These are phyloP conservation scores for Nemania serpens DNA, from an alignment of 2,329 filamentous ascomycete genomes.

Conservation along the genomic window DNA sequence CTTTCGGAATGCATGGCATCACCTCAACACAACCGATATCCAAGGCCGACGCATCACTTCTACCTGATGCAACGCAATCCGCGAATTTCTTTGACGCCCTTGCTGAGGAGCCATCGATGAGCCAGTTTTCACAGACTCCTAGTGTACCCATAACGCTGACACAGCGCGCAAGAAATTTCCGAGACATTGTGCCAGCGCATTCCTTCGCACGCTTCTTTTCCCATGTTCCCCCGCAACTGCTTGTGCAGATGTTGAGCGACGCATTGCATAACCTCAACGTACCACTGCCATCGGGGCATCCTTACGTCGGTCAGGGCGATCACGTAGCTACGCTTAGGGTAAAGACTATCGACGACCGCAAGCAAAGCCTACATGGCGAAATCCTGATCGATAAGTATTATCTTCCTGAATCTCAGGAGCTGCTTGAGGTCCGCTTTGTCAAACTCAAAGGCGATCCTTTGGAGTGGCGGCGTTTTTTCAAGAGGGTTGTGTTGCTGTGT, in stretches of 20 bases:
- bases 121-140: conserved; percentile 81
- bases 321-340: conserved; percentile 70
- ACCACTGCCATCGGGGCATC: conserved; percentile 61
- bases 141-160: conserved; percentile 83
- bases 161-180: conserved; percentile 85
- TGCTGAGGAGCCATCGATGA: conserved; percentile 83
- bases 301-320: conserved; percentile 54
- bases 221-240: conserved; percentile 71
- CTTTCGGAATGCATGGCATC: conserved; percentile 49
- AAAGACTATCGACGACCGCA: conserved; percentile 72
- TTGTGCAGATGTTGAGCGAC: conserved; percentile 79
- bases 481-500: conserved; percentile 87
- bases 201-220: conserved; percentile 93
- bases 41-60: conserved; percentile 44
- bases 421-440: conserved; percentile 86
- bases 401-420: conserved; percentile 60
- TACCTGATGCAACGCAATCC: conserved; percentile 42
- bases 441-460: conserved; percentile 95
- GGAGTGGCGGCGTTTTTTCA: conserved; percentile 97
- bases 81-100: conserved; percentile 63
- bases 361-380: conserved; percentile 75
- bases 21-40: conserved; percentile 57
- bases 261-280: conserved; percentile 86
- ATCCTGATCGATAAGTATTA: conserved; percentile 71
- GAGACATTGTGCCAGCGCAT: conserved; percentile 87